These are phyloP conservation scores for Rhizopogon parksii DNA, from an alignment of 1,284 basidiomycete genomes.

Conservation along the genomic window DNA sequence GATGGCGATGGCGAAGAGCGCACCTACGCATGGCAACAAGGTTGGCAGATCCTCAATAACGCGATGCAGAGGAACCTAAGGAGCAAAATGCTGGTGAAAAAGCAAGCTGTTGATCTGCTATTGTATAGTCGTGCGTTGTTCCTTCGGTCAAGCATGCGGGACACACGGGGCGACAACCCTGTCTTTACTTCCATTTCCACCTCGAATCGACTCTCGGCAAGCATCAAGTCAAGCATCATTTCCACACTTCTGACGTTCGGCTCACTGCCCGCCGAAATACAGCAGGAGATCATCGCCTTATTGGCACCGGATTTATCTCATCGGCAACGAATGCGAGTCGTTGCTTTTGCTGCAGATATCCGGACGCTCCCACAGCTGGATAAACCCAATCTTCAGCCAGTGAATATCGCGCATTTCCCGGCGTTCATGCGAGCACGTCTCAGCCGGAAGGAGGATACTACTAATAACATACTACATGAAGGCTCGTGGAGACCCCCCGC, in stretches of 20 bases:
- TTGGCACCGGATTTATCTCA: slow-evolving; percentile 53
- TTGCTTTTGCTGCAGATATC: slow-evolving; percentile 43
- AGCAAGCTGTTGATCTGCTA: slow-evolving; percentile 47
- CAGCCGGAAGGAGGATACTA: slow-evolving; percentile 7
- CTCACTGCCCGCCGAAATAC: slow-evolving; percentile 53
- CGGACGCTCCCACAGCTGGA: slow-evolving; percentile 43
- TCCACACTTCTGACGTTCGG: slow-evolving; percentile 28
- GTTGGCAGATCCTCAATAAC: slow-evolving; percentile 25
- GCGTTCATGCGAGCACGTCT: slow-evolving; percentile 7
- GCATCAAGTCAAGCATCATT: slow-evolving; percentile 7
- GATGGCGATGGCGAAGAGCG: slow-evolving; percentile 14
- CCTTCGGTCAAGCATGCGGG: slow-evolving; percentile 23
- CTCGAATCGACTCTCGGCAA: slow-evolving; percentile 6
- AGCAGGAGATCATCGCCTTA: slow-evolving; percentile 53
- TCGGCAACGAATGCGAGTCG: slow-evolving; percentile 49
- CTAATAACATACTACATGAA: slow-evolving; percentile 13
- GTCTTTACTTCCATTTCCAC: slow-evolving; percentile 7
- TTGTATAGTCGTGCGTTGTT: slow-evolving; percentile 46
- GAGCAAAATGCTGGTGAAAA: slow-evolving; percentile 34
- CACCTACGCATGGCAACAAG: slow-evolving; percentile 32
- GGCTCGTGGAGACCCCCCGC: slow-evolving; percentile 25
- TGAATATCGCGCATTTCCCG: slow-evolving; percentile 2
- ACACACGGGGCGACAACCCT: background rate
- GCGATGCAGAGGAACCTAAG: slow-evolving; percentile 35
- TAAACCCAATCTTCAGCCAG: slow-evolving; percentile 1